These are phyloP conservation scores for Fonsecaea nubica DNA, from an alignment of 2,329 filamentous ascomycete species.

Conservation along the genomic window DNA sequence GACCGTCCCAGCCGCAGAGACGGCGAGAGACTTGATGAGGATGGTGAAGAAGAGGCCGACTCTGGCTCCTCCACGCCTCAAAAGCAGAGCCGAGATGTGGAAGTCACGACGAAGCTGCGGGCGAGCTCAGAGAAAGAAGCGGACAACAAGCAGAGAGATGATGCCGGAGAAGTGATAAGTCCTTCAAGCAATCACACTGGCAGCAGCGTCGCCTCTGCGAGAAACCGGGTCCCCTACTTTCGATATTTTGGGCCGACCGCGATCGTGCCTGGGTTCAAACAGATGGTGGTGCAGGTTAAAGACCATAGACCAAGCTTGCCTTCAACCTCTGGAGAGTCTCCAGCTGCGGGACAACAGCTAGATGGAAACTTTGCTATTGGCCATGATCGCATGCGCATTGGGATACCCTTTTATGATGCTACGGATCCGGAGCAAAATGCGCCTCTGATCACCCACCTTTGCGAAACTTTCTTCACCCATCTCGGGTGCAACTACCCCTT, in stretches of 20 bases:
- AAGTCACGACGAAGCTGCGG: conserved; percentile 5
- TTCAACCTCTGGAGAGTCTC: conserved; percentile 31
- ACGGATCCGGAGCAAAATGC: conserved; percentile 74
- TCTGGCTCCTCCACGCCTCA: conserved; percentile 22
- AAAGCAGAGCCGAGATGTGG: conserved; percentile 16
- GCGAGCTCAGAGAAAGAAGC: conserved; percentile 1
- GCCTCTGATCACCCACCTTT: conserved; percentile 75
- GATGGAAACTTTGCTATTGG: conserved; percentile 18
- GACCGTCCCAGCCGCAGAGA: conserved; percentile 47
- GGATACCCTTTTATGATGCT: conserved; percentile 75
- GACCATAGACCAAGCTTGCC: conserved; percentile 31
- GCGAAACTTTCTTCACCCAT: conserved; percentile 80
- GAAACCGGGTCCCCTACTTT: conserved; percentile 82
- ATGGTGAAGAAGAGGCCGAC: conserved; percentile 30
- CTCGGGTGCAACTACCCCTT: conserved; percentile 88
- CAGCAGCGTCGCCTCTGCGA: conserved; percentile 53
- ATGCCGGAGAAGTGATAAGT: conserved; percentile 39
- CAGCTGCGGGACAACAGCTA: conserved; percentile 25
- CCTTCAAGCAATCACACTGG: conserved; percentile 42
- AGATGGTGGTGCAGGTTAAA: conserved; percentile 69
- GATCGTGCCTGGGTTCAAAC: conserved; percentile 89
- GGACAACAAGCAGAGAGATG: conserved; percentile 5
- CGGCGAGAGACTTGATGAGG: conserved; percentile 26
- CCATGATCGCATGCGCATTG: conserved; percentile 25
- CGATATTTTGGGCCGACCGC: conserved; percentile 89